These are phyloP conservation scores for Apostasia shenzhenica DNA, from an alignment of 106 monocot genomes.

Conservation along the genomic window DNA sequence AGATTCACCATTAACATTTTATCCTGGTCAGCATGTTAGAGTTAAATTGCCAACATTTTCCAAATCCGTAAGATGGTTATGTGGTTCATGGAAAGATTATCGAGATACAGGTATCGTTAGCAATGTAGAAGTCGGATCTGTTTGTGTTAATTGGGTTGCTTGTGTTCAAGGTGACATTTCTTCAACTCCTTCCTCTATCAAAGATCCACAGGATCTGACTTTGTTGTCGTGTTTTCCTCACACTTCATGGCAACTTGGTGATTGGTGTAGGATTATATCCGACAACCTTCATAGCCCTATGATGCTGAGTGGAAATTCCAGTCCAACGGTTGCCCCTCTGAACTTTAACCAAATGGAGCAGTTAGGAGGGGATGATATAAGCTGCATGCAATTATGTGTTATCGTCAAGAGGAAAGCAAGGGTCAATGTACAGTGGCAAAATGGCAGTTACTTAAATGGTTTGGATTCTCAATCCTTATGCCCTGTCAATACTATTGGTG, in stretches of 20 bases:
- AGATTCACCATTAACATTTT: slow-evolving; percentile 50
- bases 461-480: slow-evolving; percentile 40
- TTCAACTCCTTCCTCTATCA: slow-evolving; percentile 26
- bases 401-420: slow-evolving; percentile 58
- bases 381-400: slow-evolving; percentile 26
- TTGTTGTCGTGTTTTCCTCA: slow-evolving; percentile 54
- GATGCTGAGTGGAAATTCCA: not conserved
- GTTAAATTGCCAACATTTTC: slow-evolving; percentile 28
- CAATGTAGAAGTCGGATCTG: slow-evolving; percentile 44
- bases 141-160: slow-evolving; percentile 69
- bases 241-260: slow-evolving; percentile 84
- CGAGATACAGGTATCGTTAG: slow-evolving; percentile 51
- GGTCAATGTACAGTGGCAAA: slow-evolving; percentile 73
- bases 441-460: slow-evolving; percentile 41
- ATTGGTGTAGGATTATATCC: slow-evolving; percentile 63
- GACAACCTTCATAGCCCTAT: slow-evolving; percentile 16
- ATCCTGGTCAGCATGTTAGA: slow-evolving; percentile 61
- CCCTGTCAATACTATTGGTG: slow-evolving; percentile 62
- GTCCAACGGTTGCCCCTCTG: slow-evolving; percentile 3
- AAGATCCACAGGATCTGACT: slow-evolving; percentile 54
- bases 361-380: slow-evolving; percentile 4
- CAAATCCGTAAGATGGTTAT: slow-evolving; percentile 59
- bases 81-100: slow-evolving; percentile 40
- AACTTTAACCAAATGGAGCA: slow-evolving; percentile 18
- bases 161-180: slow-evolving; percentile 22